Evolutionary conservation across 2,329 filamentous ascomycete genomes (phyloP).

Genomic region (Paecilomyces niveus): DNA sequence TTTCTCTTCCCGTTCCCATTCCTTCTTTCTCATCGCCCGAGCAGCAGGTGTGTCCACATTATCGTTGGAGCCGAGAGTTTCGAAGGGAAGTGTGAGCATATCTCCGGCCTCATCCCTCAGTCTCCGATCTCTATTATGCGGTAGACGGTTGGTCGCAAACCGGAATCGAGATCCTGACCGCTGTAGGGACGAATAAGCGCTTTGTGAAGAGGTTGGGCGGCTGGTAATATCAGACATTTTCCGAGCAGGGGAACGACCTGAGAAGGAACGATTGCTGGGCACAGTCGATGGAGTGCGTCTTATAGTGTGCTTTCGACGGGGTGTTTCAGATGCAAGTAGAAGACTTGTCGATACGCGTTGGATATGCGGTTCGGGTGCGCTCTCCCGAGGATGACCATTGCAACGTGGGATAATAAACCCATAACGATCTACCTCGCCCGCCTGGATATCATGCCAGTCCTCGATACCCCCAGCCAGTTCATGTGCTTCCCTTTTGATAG

Average conservation of each 20-base stretch:
- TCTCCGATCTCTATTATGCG: conserved; percentile 47
- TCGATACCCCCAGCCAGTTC: conserved; percentile 59
- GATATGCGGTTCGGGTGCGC: conserved; percentile 32
- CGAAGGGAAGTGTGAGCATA: conserved; percentile 56
- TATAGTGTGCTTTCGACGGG: conserved; percentile 46
- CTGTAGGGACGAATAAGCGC: conserved; percentile 35
- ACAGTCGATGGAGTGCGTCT: conserved; percentile 44
- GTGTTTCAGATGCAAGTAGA: conserved; percentile 49
- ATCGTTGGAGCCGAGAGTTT: conserved; percentile 41
- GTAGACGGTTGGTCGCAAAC: conserved; percentile 46
- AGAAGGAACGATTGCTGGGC: conserved; percentile 38
- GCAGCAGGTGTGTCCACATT: conserved; percentile 42
- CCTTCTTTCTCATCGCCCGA: conserved; percentile 49
- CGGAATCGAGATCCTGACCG: conserved; percentile 41
- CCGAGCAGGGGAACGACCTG: conserved; percentile 30
- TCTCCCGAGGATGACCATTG: conserved; percentile 1
- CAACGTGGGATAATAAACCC: conserved; percentile 51
- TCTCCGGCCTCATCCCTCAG: conserved; percentile 55
- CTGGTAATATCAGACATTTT: conserved; percentile 37
- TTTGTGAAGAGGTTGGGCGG: conserved; percentile 41
- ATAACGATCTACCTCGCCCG: conserved; percentile 56
- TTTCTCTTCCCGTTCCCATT: conserved; percentile 57
- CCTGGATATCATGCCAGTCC: conserved; percentile 56
- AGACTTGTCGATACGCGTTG: conserved; percentile 56
- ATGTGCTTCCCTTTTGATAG: conserved; percentile 43